Conservation (phyloP, 2,329 filamentous ascomycete species). For the Metarhizium guizhouense region DNA sequence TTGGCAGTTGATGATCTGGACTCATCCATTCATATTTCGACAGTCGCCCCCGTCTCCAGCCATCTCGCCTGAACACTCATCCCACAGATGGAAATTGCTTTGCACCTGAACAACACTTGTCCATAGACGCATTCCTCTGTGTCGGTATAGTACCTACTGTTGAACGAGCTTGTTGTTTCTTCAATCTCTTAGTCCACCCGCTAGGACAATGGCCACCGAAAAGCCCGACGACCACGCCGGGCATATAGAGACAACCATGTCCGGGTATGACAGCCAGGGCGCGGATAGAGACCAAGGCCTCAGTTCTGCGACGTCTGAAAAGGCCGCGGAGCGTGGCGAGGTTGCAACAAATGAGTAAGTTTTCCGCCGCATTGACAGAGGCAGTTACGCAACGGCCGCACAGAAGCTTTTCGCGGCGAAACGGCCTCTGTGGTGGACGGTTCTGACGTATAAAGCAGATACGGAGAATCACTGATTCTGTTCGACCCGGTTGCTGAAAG, state of each 20-base stretch:
- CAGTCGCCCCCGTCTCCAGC: too few species aligned
- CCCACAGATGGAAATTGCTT: too few species aligned
- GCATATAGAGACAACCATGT: neutral
- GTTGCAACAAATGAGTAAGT: constrained; percentile 33
- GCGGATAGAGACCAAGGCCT: neutral
- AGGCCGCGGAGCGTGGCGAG: constrained; percentile 33
- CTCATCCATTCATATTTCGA: too few species aligned
- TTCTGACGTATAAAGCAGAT: neutral
- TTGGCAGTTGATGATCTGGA: too few species aligned
- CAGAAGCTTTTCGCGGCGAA: too few species aligned
- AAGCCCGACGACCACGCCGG: neutral
- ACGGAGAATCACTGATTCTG: constrained; percentile 25
- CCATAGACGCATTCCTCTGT: too few species aligned
- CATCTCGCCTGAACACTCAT: too few species aligned
- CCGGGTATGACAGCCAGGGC: neutral
- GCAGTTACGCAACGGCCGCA: too few species aligned
- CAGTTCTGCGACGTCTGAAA: constrained; percentile 6
- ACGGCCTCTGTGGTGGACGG: too few species aligned
- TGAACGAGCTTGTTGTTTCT: neutral
- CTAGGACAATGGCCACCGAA: neutral
- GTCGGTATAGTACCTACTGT: too few species aligned
- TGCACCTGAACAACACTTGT: too few species aligned
- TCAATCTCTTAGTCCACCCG: neutral
- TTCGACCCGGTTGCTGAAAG: constrained; percentile 50
- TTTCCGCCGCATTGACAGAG: neutral